phyloP scores from a whole-genome alignment of 495 filamentous ascomycete species.

The Lichenothelia convexa region DNA sequence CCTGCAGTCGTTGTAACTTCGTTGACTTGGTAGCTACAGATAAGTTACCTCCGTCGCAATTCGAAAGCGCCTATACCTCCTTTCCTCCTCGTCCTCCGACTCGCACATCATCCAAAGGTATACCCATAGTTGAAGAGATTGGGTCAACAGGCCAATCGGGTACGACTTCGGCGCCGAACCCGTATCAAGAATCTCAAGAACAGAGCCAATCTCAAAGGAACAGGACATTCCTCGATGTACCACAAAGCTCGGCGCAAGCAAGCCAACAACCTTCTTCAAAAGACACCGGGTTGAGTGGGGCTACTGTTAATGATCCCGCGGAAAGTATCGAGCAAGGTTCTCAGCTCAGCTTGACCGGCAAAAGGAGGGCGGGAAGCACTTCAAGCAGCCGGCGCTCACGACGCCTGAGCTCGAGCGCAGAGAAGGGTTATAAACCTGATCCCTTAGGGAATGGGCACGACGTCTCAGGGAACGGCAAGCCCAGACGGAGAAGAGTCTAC shows the following conservation, averaged over 20 bases:
- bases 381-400: conserved; percentile 40
- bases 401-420: conserved; percentile 17
- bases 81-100: not conserved
- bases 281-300: conserved; percentile 45
- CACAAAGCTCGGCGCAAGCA: conserved; percentile 9
- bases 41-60: not conserved
- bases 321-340: conserved; percentile 45
- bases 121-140: conserved; percentile 1
- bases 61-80: not conserved
- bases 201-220: conserved; percentile 12
- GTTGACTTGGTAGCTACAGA: not conserved
- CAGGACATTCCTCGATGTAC: conserved; percentile 14
- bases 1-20: not conserved
- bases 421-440: conserved; percentile 23
- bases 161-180: conserved; percentile 1
- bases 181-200: too few relatives aligned
- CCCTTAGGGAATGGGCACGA: conserved; percentile 16
- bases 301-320: conserved; percentile 39
- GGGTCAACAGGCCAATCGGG: conserved; percentile 7
- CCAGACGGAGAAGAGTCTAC: conserved; percentile 41
- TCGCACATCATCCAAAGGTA: conserved; percentile 3
- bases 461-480: conserved; percentile 24
- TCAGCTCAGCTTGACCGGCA: conserved; percentile 50
- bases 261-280: conserved; percentile 8
- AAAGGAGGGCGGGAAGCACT: conserved; percentile 48